phyloP scores from a whole-genome alignment of 352 stramenopile species.

The Phytophthora sansomeana region DNA sequence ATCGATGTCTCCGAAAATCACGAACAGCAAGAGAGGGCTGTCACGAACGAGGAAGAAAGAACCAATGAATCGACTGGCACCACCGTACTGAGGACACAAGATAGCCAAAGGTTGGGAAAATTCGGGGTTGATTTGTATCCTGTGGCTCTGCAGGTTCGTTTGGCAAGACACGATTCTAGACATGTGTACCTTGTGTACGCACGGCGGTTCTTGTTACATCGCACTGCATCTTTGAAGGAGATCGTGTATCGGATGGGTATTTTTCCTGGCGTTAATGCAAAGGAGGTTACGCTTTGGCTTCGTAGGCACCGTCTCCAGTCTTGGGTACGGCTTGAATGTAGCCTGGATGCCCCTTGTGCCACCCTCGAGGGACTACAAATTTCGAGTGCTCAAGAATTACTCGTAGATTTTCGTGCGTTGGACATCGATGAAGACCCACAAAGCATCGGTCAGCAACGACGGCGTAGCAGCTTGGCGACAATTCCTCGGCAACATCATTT shows the following conservation, averaged over 20 bases:
- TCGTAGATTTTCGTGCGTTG: conserved; percentile 72
- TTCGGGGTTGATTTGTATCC: conserved; percentile 65
- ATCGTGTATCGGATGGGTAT: conserved; percentile 66
- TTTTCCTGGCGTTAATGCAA: conserved; percentile 56
- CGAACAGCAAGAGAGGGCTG: conserved; percentile 25
- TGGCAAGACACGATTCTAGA: conserved; percentile 63
- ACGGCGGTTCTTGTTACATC: conserved; percentile 51
- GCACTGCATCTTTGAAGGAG: conserved; percentile 55
- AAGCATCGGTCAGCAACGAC: conserved; percentile 35
- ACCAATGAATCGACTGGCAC: neutral
- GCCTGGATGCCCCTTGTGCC: conserved; percentile 46
- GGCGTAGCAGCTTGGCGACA: conserved; percentile 29
- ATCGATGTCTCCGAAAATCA: conserved; percentile 13
- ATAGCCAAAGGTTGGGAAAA: conserved; percentile 21
- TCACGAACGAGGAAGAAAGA: conserved; percentile 27
- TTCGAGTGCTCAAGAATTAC: conserved; percentile 60
- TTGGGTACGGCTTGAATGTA: conserved; percentile 69
- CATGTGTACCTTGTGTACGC: conserved; percentile 70
- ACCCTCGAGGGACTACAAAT: conserved; percentile 55
- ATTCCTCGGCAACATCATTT: conserved; percentile 38
- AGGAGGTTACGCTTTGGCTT: conserved; percentile 71
- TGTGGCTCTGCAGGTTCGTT: conserved; percentile 57
- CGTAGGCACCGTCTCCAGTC: conserved; percentile 61
- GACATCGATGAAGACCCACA: conserved; percentile 38
- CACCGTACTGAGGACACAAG: neutral